Evolutionary conservation across 176 grass and related monocot species (phyloP).

Genomic region (Leersia perrieri): DNA sequence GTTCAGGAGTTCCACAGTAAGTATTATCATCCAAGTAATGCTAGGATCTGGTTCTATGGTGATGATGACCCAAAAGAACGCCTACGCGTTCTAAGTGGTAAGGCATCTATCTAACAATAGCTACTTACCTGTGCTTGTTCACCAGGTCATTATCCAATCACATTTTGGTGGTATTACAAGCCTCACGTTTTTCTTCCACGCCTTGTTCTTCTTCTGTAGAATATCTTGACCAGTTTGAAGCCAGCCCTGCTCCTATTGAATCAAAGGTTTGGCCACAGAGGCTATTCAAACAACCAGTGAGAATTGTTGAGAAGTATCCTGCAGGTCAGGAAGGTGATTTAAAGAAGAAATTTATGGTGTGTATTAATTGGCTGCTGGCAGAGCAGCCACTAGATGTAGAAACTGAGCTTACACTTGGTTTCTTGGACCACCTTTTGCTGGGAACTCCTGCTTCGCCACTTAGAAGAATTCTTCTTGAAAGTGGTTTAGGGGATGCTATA

Average conservation of each 20-base stretch:
- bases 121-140: slow-evolving; percentile 5
- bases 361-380: slow-evolving; percentile 89
- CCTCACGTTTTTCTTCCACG: not conserved
- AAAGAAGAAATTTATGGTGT: slow-evolving; percentile 96
- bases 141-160: not conserved
- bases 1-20: slow-evolving; percentile 86
- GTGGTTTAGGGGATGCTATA: slow-evolving; percentile 83
- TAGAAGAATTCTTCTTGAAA: slow-evolving; percentile 87
- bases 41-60: slow-evolving; percentile 98
- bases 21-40: slow-evolving; percentile 95
- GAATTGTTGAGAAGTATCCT: slow-evolving; percentile 87
- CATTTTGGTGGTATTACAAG: slow-evolving; percentile 19
- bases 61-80: slow-evolving; percentile 86
- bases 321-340: slow-evolving; percentile 73
- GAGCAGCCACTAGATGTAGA: slow-evolving; percentile 79
- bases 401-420: slow-evolving; percentile 85
- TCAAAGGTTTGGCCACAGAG: slow-evolving; percentile 81
- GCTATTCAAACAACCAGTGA: slow-evolving; percentile 76
- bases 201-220: slow-evolving; percentile 41
- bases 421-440: slow-evolving; percentile 91
- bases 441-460: slow-evolving; percentile 94
- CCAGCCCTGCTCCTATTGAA: slow-evolving; percentile 64
- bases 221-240: slow-evolving; percentile 92
- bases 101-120: slow-evolving; percentile 16
- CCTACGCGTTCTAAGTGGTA: slow-evolving; percentile 79